Evolutionary conservation across 129 eudicot species (phyloP).

Genomic region (Centrapalus pauciflorus): DNA sequence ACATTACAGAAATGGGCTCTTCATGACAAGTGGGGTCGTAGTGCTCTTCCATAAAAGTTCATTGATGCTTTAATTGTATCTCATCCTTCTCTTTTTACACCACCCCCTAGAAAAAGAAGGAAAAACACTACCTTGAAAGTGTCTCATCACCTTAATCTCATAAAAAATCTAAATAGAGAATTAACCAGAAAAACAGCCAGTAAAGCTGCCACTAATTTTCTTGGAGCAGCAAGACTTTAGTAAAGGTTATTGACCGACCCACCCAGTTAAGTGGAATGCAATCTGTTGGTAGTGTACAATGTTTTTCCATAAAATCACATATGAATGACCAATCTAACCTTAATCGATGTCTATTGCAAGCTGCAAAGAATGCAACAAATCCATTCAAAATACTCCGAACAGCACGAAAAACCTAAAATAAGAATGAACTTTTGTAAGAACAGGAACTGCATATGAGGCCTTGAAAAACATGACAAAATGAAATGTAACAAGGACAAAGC

Average conservation of each 20-base stretch:
- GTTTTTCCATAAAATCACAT: not conserved
- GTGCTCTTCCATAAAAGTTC: not conserved
- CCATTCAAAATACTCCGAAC: constrained; percentile 82
- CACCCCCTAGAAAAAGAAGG: not conserved
- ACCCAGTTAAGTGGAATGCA: not conserved
- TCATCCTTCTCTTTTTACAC: not conserved
- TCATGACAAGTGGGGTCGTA: not conserved
- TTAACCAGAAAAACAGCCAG: not conserved
- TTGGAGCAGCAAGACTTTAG: not conserved
- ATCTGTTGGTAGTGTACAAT: not conserved
- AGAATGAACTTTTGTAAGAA: not conserved
- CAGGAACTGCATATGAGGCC: constrained; percentile 1
- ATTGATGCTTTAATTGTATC: not conserved
- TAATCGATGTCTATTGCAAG: constrained; percentile 95
- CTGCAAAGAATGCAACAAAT: constrained; percentile 74
- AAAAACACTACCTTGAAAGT: not conserved
- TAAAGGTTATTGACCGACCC: not conserved
- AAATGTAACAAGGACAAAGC: not conserved
- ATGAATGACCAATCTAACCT: constrained; percentile 41
- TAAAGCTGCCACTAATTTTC: not conserved
- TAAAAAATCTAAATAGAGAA: not conserved
- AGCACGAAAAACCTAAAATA: constrained; percentile 73
- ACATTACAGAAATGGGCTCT: not conserved
- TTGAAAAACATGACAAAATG: not conserved
- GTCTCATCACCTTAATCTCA: not conserved